These are phyloP conservation scores for Dissophora ornata DNA, from an alignment of 192 early-diverging fungal species.

Conservation along the genomic window DNA sequence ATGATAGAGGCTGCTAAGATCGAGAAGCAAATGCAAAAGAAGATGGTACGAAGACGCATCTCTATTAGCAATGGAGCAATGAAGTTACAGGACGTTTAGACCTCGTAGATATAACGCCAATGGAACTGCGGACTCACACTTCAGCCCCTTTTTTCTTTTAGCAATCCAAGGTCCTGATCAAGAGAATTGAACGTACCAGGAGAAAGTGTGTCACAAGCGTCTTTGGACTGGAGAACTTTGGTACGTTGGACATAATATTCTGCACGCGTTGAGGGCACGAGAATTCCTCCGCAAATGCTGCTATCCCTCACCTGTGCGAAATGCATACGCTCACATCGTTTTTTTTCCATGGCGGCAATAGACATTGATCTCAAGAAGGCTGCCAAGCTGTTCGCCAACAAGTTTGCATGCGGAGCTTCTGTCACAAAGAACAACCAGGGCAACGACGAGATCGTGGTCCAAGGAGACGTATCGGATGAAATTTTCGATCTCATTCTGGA, in stretches of 20 bases:
- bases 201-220: slow-evolving; percentile 92
- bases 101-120: too few relatives aligned
- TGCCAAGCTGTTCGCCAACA: slow-evolving; percentile 94
- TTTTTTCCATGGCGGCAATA: too few relatives aligned
- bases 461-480: slow-evolving; percentile 95
- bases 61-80: too few relatives aligned
- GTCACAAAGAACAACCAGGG: slow-evolving; percentile 93
- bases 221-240: slow-evolving; percentile 89
- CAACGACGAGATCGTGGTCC: slow-evolving; percentile 95
- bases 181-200: slow-evolving; percentile 91
- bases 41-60: slow-evolving; percentile 67
- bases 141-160: slow-evolving; percentile 18
- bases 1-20: slow-evolving; percentile 76
- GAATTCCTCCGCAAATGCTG: too few relatives aligned
- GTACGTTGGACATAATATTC: slow-evolving; percentile 51
- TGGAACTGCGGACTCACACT: too few relatives aligned
- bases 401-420: slow-evolving; percentile 96
- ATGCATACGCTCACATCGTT: too few relatives aligned
- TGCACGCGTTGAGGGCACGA: too few relatives aligned
- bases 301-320: too few relatives aligned
- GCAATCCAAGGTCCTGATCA: slow-evolving; percentile 81
- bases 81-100: too few relatives aligned
- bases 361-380: slow-evolving; percentile 97
- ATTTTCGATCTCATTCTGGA: slow-evolving; percentile 84
- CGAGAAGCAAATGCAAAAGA: slow-evolving; percentile 80